Percentiles rank a stretch among this genome's conserved stretches.
phyloP scores from a whole-genome alignment of 2,329 filamentous ascomycete genomes.

The Aphanoascus verrucosus region DNA sequence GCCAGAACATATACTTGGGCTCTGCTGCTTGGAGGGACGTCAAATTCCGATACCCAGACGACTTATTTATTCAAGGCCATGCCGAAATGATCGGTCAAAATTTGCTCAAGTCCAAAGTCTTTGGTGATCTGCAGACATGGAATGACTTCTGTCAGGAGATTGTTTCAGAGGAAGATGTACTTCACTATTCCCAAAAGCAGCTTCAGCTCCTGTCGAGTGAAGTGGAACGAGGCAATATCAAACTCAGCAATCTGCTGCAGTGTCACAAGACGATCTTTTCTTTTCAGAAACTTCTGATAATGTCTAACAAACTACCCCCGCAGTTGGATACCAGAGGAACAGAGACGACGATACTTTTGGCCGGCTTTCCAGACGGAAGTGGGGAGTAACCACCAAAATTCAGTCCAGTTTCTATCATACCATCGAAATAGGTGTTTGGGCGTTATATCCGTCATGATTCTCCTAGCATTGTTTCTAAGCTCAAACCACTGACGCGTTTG shows the following conservation, averaged over 20 bases:
- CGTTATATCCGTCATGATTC: no score
- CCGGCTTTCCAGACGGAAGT: background rate
- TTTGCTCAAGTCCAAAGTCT: background rate
- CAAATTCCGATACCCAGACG: background rate
- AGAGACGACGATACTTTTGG: background rate
- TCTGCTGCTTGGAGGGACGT: background rate
- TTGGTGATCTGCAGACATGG: background rate
- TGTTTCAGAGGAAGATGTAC: background rate
- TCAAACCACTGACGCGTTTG: no score
- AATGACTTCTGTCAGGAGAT: background rate
- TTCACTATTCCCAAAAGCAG: background rate
- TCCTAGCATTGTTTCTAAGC: no score
- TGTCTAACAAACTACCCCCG: background rate
- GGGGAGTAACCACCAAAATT: background rate
- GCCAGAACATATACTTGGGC: background rate
- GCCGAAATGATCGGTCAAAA: background rate
- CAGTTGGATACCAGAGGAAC: background rate
- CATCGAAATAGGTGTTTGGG: no score
- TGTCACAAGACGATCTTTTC: background rate
- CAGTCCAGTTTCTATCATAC: no score
- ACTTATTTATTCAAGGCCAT: background rate
- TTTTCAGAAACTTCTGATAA: slow-evolving; percentile 1
- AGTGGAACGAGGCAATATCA: slow-evolving; percentile 2
- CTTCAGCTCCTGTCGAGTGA: background rate
- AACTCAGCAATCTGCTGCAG: background rate